phyloP scores from a whole-genome alignment of 345 rosid genomes.

The Aethionema arabicum region DNA sequence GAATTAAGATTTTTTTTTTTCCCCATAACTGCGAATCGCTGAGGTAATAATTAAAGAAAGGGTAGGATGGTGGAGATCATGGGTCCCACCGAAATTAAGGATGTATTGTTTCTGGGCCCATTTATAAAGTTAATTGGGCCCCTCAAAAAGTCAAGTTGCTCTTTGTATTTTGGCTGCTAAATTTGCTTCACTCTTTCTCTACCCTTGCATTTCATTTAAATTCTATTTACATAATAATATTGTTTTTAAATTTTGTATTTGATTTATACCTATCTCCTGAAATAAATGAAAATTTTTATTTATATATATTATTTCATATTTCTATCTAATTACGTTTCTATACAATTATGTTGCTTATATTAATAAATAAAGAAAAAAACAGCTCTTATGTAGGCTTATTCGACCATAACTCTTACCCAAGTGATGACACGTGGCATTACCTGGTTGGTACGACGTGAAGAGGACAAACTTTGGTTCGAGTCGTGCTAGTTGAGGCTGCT shows the following conservation, averaged over 20 bases:
- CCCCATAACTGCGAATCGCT: slow-evolving; percentile 25
- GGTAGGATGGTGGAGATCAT: neutral
- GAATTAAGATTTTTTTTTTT: no score
- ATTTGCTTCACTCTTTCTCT: slow-evolving; percentile 11
- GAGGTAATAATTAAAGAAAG: slow-evolving; percentile 25
- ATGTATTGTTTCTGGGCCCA: slow-evolving; percentile 23
- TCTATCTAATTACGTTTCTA: no score
- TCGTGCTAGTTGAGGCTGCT: slow-evolving; percentile 30
- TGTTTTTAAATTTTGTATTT: no score
- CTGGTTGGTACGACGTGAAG: slow-evolving; percentile 25
- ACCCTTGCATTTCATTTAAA: slow-evolving; percentile 24
- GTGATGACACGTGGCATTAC: slow-evolving; percentile 8
- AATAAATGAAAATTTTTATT: no score
- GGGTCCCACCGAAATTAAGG: slow-evolving; percentile 30
- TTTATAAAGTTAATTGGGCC: slow-evolving; percentile 30
- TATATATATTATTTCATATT: no score
- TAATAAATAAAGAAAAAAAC: slow-evolving; percentile 5
- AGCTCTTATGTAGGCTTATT: slow-evolving; percentile 16
- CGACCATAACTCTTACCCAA: slow-evolving; percentile 1
- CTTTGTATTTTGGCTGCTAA: neutral
- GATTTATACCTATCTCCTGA: no score
- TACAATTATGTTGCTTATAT: no score
- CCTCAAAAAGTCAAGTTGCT: slow-evolving; percentile 27
- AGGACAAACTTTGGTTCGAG: slow-evolving; percentile 24
- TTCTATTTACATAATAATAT: neutral